Conservation (phyloP, 768 basidiomycete species). For the Sistotremastrum niveocremeum region DNA sequence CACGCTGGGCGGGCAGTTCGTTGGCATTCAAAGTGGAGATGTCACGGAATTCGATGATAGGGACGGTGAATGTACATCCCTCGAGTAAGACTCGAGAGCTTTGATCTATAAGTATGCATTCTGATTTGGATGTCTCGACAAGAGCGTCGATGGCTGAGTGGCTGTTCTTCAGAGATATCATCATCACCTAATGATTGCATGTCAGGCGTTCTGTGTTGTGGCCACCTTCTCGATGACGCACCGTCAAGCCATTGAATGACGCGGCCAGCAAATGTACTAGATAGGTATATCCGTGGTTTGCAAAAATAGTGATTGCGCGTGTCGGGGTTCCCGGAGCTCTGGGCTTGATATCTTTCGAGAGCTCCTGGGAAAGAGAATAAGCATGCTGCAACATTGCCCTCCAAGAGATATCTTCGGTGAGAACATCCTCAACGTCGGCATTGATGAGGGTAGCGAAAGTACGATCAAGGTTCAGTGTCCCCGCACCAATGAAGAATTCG, state of each 20-base stretch:
- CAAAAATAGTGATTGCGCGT: background rate
- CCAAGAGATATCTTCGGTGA: background rate
- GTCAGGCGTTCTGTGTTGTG: background rate
- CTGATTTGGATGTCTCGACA: background rate
- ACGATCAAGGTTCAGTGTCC: background rate
- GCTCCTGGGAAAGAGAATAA: background rate
- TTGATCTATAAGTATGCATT: background rate
- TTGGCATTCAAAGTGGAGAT: no score
- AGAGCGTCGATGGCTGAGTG: background rate
- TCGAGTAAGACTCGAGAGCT: no score
- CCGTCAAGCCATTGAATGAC: conserved; percentile 3
- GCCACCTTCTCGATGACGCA: background rate
- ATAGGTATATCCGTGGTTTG: background rate
- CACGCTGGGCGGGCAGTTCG: no score
- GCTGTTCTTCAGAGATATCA: conserved; percentile 3
- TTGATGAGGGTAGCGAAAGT: background rate
- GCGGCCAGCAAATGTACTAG: conserved; percentile 1
- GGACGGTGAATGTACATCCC: no score
- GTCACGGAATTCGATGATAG: no score
- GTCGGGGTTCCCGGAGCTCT: background rate
- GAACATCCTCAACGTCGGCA: background rate
- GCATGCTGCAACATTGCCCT: background rate
- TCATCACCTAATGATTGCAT: background rate
- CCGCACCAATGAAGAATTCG: background rate
- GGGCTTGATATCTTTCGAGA: background rate